A percentile compares a stretch with the other conserved stretches of the same genome.
phyloP scores from a whole-genome alignment of 768 basidiomycete genomes.

The Boletellus ananiceps region DNA sequence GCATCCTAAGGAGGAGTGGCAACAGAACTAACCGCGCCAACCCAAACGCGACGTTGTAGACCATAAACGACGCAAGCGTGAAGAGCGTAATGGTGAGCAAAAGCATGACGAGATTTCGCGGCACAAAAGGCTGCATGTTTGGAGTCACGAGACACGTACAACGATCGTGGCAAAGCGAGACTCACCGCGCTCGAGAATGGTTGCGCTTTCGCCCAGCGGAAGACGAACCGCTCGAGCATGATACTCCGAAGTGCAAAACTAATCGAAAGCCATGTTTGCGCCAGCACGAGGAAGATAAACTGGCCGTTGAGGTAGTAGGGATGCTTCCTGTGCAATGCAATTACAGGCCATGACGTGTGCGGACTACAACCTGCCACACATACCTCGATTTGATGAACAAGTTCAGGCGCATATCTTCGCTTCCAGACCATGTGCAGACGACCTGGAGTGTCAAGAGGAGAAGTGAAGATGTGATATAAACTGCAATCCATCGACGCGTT shows the following conservation, averaged over 20 bases:
- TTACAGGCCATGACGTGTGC: background rate
- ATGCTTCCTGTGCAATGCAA: slow-evolving; percentile 52
- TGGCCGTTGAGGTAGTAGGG: slow-evolving; percentile 70
- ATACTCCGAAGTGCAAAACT: slow-evolving; percentile 52
- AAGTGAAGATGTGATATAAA: slow-evolving; percentile 47
- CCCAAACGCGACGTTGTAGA: slow-evolving; percentile 44
- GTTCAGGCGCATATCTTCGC: slow-evolving; percentile 40
- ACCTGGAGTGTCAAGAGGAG: slow-evolving; percentile 43
- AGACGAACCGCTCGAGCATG: slow-evolving; percentile 58
- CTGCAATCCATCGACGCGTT: slow-evolving; percentile 41
- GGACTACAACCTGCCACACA: slow-evolving; percentile 11
- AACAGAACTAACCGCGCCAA: slow-evolving; percentile 42
- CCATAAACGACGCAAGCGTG: slow-evolving; percentile 33
- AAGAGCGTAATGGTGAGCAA: slow-evolving; percentile 41
- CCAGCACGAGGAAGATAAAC: slow-evolving; percentile 52
- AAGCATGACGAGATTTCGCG: slow-evolving; percentile 16
- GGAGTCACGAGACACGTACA: background rate
- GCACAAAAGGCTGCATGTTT: slow-evolving; percentile 16
- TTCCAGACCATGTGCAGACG: slow-evolving; percentile 24
- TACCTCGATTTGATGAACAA: slow-evolving; percentile 69
- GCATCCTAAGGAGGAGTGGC: slow-evolving; percentile 53
- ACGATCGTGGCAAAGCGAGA: background rate
- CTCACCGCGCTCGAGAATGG: slow-evolving; percentile 19
- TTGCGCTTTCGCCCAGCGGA: slow-evolving; percentile 35
- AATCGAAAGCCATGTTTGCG: slow-evolving; percentile 46